Percentiles rank a stretch among this genome's conserved stretches.
Conservation (phyloP, 1,284 basidiomycete genomes). For the Cryptococcus maquisensis region DNA sequence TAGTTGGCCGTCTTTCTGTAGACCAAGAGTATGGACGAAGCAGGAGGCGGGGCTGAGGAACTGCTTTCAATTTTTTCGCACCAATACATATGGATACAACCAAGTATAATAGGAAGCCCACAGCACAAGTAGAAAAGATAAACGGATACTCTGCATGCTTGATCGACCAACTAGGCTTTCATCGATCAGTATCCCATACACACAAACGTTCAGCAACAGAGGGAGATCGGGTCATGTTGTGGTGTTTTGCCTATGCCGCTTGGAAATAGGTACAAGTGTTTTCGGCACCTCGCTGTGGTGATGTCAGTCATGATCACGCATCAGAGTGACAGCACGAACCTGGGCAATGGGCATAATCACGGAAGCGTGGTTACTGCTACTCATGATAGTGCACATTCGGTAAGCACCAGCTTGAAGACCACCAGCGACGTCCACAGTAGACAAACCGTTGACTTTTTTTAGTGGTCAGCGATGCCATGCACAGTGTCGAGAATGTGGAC, state of each 20-base stretch:
- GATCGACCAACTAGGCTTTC: not conserved
- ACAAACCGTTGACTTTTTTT: constrained; percentile 52
- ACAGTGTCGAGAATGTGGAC: not conserved
- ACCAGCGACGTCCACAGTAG: constrained; percentile 55
- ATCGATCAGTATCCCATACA: not conserved
- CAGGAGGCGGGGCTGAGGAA: no score
- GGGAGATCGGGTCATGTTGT: not conserved
- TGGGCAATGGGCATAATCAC: constrained; percentile 34
- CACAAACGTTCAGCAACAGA: not conserved
- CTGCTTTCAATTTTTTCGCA: no score
- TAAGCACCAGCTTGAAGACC: constrained; percentile 62
- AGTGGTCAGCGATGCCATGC: not conserved
- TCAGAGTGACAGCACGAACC: no score
- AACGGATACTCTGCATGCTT: not conserved
- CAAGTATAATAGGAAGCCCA: no score
- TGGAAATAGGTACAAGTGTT: constrained; percentile 20
- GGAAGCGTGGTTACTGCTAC: constrained; percentile 61
- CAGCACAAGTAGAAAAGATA: not conserved
- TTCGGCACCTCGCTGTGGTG: constrained; percentile 23
- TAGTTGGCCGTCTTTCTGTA: no score
- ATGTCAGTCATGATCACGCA: no score
- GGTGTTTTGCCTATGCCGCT: not conserved
- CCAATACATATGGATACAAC: no score
- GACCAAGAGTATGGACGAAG: no score
- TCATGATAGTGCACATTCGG: constrained; percentile 53